phyloP scores from a whole-genome alignment of 495 filamentous ascomycete genomes.

The Penicillium parvum region DNA sequence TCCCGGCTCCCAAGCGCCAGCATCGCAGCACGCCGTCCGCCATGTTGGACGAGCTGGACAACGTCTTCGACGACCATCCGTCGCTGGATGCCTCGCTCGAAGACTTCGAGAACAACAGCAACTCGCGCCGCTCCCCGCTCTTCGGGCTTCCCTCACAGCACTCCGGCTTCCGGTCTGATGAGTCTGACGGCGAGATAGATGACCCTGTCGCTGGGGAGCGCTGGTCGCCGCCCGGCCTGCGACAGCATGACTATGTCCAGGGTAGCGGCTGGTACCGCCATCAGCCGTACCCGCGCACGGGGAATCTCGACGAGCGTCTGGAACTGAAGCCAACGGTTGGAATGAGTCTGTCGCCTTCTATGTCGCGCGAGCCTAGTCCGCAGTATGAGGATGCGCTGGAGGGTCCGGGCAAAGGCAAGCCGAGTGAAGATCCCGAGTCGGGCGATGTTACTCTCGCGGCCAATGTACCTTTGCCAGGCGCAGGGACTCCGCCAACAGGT shows the following conservation, averaged over 20 bases:
- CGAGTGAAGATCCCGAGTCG: conserved; percentile 30
- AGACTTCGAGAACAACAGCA: conserved; percentile 64
- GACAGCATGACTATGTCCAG: conserved; percentile 44
- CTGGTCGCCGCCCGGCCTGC: conserved; percentile 58
- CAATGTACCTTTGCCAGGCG: conserved; percentile 53
- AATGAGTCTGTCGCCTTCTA: conserved; percentile 39
- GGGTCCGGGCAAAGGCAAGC: conserved; percentile 18
- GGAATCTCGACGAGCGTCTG: conserved; percentile 25
- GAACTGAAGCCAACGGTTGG: conserved; percentile 41
- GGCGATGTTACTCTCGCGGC: conserved; percentile 54
- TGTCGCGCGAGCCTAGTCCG: conserved; percentile 51
- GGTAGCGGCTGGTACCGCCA: conserved; percentile 61
- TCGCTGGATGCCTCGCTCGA: conserved; percentile 69
- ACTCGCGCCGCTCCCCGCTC: conserved; percentile 47
- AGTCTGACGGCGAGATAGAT: conserved; percentile 46
- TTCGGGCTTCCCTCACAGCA: conserved; percentile 66
- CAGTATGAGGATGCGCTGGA: conserved; percentile 54
- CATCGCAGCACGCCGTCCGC: conserved; percentile 37
- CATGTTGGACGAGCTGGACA: conserved; percentile 47
- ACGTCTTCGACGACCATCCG: conserved; percentile 61
- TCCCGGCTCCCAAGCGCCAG: conserved; percentile 19
- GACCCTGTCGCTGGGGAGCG: conserved; percentile 38
- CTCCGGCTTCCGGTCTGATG: conserved; percentile 69
- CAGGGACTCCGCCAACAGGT: conserved; percentile 49
- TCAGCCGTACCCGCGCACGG: conserved; percentile 43